Conservation (phyloP, 805 yeast genomes). For the Starmerella powellii region DNA sequence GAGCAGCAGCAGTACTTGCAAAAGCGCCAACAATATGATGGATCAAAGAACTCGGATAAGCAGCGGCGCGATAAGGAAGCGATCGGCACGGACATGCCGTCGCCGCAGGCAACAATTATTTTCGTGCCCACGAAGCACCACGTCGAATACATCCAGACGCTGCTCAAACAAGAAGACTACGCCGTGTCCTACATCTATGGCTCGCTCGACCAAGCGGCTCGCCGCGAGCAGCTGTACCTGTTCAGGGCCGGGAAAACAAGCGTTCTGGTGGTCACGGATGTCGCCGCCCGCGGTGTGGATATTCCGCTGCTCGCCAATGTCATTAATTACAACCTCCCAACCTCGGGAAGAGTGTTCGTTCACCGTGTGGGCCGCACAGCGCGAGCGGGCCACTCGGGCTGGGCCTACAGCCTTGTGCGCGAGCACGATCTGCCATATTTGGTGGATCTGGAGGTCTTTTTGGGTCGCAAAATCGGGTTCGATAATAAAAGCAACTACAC, state of each 20-base stretch:
- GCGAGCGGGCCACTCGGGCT: slow-evolving; percentile 94
- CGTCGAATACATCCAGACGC: slow-evolving; percentile 72
- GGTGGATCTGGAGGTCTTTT: slow-evolving; percentile 75
- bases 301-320: slow-evolving; percentile 94
- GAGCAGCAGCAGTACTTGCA: slow-evolving; percentile 51
- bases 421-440: slow-evolving; percentile 83
- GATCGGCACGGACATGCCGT: slow-evolving; percentile 72
- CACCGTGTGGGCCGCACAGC: slow-evolving; percentile 99
- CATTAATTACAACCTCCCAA: slow-evolving; percentile 79
- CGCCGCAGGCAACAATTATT: slow-evolving; percentile 74
- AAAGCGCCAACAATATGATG: slow-evolving; percentile 41
- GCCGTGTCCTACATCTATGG: slow-evolving; percentile 87
- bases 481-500: slow-evolving; percentile 50
- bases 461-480: slow-evolving; percentile 60
- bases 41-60: slow-evolving; percentile 30
- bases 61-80: slow-evolving; percentile 48
- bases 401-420: slow-evolving; percentile 86
- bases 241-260: slow-evolving; percentile 77
- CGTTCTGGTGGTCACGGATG: slow-evolving; percentile 92
- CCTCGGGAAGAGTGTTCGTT: slow-evolving; percentile 82
- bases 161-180: slow-evolving; percentile 69
- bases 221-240: slow-evolving; percentile 74
- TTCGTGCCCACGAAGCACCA: slow-evolving; percentile 97
- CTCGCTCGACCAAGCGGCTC: slow-evolving; percentile 85
- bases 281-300: slow-evolving; percentile 92